A percentile compares a stretch with the other conserved stretches of the same genome.
Conservation (phyloP, 2,329 filamentous ascomycete genomes). For the Apiospora saccharicola region DNA sequence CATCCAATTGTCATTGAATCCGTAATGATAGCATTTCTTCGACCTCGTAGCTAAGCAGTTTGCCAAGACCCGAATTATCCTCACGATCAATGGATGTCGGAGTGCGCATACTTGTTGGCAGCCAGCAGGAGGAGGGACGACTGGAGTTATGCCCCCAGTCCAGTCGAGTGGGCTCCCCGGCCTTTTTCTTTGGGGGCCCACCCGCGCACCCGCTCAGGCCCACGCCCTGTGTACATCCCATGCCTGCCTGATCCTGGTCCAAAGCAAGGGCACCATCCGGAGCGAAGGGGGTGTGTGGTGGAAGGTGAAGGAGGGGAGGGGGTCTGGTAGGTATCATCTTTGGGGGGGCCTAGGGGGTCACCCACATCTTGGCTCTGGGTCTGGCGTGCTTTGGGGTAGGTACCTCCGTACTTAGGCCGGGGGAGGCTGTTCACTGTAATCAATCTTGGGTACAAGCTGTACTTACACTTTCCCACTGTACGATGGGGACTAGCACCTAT, state of each 20-base stretch:
- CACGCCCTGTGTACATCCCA: slow-evolving; percentile 25
- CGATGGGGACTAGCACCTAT: slow-evolving; percentile 20
- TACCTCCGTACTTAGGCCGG: slow-evolving; percentile 25
- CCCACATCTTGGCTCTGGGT: slow-evolving; percentile 27
- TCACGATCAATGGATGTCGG: neutral
- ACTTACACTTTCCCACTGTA: slow-evolving; percentile 11
- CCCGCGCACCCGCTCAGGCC: slow-evolving; percentile 21
- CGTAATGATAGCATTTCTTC: neutral
- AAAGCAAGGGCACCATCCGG: slow-evolving; percentile 28
- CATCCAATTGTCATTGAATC: neutral
- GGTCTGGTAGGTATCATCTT: slow-evolving; percentile 25
- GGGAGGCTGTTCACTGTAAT: slow-evolving; percentile 22
- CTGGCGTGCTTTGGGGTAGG: slow-evolving; percentile 26
- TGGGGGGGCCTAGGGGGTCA: slow-evolving; percentile 23
- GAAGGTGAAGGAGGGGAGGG: slow-evolving; percentile 21
- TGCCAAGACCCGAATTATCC: neutral
- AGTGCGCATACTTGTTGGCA: neutral
- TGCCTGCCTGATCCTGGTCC: slow-evolving; percentile 25
- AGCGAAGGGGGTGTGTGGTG: slow-evolving; percentile 25
- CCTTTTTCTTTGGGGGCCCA: slow-evolving; percentile 22
- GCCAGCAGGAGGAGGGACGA: neutral
- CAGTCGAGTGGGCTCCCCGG: slow-evolving; percentile 16
- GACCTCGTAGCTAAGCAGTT: neutral
- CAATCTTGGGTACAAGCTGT: slow-evolving; percentile 23
- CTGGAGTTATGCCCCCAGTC: slow-evolving; percentile 11